These are phyloP conservation scores for Coniella lustricola DNA, from an alignment of 2,329 filamentous ascomycete genomes.

Conservation along the genomic window DNA sequence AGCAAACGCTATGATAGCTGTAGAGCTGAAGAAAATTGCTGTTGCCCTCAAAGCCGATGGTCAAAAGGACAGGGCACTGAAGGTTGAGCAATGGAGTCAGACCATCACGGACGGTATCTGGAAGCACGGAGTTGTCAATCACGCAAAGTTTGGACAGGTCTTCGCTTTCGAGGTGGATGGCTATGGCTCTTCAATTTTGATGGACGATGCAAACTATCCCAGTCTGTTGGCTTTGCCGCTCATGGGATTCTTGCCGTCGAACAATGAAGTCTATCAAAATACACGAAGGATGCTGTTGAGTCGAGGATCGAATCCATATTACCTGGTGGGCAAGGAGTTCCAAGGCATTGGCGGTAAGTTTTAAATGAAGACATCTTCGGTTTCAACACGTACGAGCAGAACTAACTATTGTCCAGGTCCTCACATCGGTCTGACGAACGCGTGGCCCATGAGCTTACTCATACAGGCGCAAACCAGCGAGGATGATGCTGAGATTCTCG, in stretches of 20 bases:
- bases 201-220: slow-evolving; percentile 87
- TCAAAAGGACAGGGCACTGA: slow-evolving; percentile 44
- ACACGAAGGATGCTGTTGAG: slow-evolving; percentile 72
- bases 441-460: slow-evolving; percentile 94
- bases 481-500: slow-evolving; percentile 72
- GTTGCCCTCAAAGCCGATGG: slow-evolving; percentile 57
- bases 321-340: slow-evolving; percentile 68
- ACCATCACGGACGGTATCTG: slow-evolving; percentile 70
- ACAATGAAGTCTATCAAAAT: slow-evolving; percentile 74
- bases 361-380: neutral
- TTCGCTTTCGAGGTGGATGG: slow-evolving; percentile 88
- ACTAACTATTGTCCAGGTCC: slow-evolving; percentile 35
- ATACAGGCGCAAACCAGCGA: slow-evolving; percentile 86
- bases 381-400: neutral
- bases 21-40: slow-evolving; percentile 72
- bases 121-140: slow-evolving; percentile 74
- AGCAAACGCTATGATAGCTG: slow-evolving; percentile 91
- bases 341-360: slow-evolving; percentile 75
- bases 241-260: slow-evolving; percentile 62
- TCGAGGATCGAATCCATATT: slow-evolving; percentile 80
- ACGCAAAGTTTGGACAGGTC: slow-evolving; percentile 68
- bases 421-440: slow-evolving; percentile 76
- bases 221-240: slow-evolving; percentile 72
- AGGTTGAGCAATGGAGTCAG: slow-evolving; percentile 51
- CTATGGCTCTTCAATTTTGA: slow-evolving; percentile 73